These are phyloP conservation scores for Plasmodium billcollinsi DNA, from an alignment of 169 alveolate genomes.

Conservation along the genomic window DNA sequence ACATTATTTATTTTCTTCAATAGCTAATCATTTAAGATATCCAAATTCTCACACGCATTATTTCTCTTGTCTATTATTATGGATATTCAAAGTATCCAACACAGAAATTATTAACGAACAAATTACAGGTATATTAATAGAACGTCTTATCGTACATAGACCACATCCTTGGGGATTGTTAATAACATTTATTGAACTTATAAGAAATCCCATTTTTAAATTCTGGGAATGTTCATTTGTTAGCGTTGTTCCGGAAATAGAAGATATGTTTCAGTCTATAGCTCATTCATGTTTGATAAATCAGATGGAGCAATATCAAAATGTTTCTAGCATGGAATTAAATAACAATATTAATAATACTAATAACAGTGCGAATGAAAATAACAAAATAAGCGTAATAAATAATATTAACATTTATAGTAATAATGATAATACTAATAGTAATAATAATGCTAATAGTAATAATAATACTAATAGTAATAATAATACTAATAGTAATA, in stretches of 20 bases:
- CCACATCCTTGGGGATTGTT: conserved; percentile 99
- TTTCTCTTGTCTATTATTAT: conserved; percentile 91
- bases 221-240: conserved; percentile 85
- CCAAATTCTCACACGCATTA: conserved; percentile 96
- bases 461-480: background rate
- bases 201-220: conserved; percentile 92
- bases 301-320: conserved; percentile 23
- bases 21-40: conserved; percentile 96
- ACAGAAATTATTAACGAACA: conserved; percentile 92
- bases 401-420: background rate
- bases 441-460: background rate
- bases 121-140: conserved; percentile 93
- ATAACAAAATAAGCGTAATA: background rate
- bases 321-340: background rate
- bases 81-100: conserved; percentile 91
- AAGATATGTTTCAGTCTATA: conserved; percentile 82
- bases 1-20: conserved; percentile 91
- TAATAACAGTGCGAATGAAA: background rate
- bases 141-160: conserved; percentile 93
- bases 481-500: background rate
- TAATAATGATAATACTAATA: background rate
- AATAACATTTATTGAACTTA: conserved; percentile 94
- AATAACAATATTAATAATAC: background rate
- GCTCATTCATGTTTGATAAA: conserved; percentile 79
- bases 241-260: conserved; percentile 81